Conservation (phyloP, 345 rosid genomes). For the Nasturtium officinale region DNA sequence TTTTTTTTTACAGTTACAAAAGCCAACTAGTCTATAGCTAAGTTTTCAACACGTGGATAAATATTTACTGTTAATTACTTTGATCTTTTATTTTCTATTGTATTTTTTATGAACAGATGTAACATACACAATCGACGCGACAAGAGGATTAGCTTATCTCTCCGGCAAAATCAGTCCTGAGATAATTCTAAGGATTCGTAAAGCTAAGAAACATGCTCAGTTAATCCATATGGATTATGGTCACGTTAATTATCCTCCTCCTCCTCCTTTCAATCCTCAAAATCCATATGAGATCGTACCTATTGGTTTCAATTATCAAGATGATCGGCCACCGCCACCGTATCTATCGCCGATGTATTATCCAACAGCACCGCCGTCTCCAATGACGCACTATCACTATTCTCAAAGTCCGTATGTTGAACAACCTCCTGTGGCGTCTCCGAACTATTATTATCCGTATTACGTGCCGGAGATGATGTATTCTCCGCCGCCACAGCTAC, state of each 20-base stretch:
- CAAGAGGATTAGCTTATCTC: conserved; percentile 26
- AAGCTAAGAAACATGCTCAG: conserved; percentile 31
- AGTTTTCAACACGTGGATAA: background rate
- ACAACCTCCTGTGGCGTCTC: conserved; percentile 18
- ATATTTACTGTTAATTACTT: background rate
- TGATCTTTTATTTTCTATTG: too few species aligned
- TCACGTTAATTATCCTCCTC: background rate
- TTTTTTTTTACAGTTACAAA: too few species aligned
- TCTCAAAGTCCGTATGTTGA: background rate
- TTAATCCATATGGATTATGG: conserved; percentile 35
- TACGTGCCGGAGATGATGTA: conserved; percentile 18
- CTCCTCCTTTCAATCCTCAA: background rate
- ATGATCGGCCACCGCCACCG: background rate
- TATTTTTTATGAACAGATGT: conserved; percentile 21
- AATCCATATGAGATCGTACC: background rate
- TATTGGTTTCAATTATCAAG: background rate
- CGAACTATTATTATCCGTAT: conserved; percentile 13
- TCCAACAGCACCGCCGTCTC: background rate
- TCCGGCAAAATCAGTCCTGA: conserved; percentile 33
- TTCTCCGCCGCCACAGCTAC: conserved; percentile 18
- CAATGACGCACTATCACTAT: background rate
- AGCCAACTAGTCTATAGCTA: too few species aligned
- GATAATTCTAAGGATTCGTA: conserved; percentile 22
- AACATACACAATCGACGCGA: conserved; percentile 35
- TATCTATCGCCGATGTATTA: conserved; percentile 1